A percentile compares a stretch with the other conserved stretches of the same genome.
phyloP scores from a whole-genome alignment of 805 yeast genomes.

The Yamadazyma sp. region DNA sequence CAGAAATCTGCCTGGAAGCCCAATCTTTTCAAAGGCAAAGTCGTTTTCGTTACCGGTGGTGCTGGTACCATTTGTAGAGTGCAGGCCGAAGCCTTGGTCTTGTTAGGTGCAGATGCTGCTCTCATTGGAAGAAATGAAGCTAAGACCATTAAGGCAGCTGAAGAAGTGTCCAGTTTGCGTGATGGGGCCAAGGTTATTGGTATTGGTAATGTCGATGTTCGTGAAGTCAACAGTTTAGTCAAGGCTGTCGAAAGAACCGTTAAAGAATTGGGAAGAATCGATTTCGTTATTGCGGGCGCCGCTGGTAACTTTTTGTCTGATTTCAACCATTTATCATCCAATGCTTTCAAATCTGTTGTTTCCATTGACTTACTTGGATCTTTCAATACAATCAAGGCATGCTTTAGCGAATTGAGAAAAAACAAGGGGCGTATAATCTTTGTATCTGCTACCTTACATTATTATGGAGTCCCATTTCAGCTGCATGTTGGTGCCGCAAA shows the following conservation, averaged over 20 bases:
- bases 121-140: conserved; percentile 75
- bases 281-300: conserved; percentile 90
- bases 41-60: conserved; percentile 91
- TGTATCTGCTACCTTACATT: conserved; percentile 87
- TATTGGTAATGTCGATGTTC: conserved; percentile 73
- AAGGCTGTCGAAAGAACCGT: conserved; percentile 69
- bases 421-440: conserved; percentile 73
- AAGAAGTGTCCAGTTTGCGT: conserved; percentile 58
- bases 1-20: conserved; percentile 46
- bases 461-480: conserved; percentile 86
- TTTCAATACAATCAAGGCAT: conserved; percentile 85
- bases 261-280: conserved; percentile 69
- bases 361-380: conserved; percentile 88
- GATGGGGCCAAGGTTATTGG: conserved; percentile 69
- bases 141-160: conserved; percentile 67
- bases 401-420: conserved; percentile 60
- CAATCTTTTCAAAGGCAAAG: conserved; percentile 77
- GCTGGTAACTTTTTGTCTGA: conserved; percentile 91
- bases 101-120: conserved; percentile 84
- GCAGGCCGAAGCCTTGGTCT: conserved; percentile 80
- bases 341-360: conserved; percentile 86
- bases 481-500: conserved; percentile 92
- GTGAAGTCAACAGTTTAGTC: conserved; percentile 59
- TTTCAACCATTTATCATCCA: conserved; percentile 72
- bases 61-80: conserved; percentile 95